Base-by-base conservation (phyloP, 208 protist species). In the Tritrichomonas musculus region DNA sequence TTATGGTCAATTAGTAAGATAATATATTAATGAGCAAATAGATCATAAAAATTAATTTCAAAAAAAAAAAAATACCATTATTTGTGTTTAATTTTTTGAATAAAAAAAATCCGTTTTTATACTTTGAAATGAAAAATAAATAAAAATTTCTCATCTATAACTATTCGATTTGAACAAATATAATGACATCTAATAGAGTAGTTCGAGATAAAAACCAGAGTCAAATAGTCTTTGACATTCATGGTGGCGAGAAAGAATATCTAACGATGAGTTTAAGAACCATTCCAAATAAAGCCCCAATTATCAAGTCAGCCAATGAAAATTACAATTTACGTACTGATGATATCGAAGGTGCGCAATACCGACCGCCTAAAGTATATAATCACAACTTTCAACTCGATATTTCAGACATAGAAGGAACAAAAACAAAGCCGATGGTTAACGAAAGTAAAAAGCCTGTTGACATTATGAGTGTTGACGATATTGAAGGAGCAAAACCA, bases 401-500 rank as follows among this genome's bases (percentile, higher is more conserved):
- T 17, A 44, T 47, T 33, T 20, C 20, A 39, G 77, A 88, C 39
- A 88, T 88, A 27, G 77, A 88, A 17, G 77, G 77, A 41, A 53
- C 77, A 1, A 57, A 53, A 57, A n/a, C 77, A 53, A 53, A 57
- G 27, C 41, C 77, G 5, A 53, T 47, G 1, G 47, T 88, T 39
- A 47, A 88, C 57, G 33, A 5, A 57, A 53, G 17, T 39, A 88
- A 88, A 36, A 33, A 53, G 57, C 47, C 77, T 39, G 39, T 33
- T 14, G 77, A 88, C 47, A 88, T 88, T 30, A 88, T 88, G 77
- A 88, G 47, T 17, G 77, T 88, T 57, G 30, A 88, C 5, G 77
- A 88, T 39, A 88, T 88, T 20, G 41, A 88, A 50, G 77, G 77
- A 25, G 77, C 77, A 33, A 9, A 44, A 88, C 77, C 77, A 39